These are phyloP conservation scores for Cyclocybe cylindracea DNA, from an alignment of 768 basidiomycete genomes.

Conservation along the genomic window DNA sequence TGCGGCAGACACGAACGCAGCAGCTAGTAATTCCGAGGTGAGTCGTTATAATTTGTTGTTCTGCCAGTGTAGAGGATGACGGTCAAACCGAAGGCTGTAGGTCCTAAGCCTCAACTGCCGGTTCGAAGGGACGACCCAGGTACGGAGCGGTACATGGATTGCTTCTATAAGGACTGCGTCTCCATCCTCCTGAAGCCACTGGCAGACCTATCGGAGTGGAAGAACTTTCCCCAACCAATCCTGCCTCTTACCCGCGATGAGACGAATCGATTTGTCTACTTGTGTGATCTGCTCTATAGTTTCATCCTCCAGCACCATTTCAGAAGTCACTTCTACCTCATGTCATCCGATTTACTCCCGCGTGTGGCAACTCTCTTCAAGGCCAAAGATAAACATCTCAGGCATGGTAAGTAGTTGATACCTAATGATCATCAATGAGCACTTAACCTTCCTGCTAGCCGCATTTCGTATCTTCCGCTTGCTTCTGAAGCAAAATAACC, in stretches of 20 bases:
- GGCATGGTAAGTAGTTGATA: conserved; percentile 66
- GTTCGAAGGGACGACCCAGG: conserved; percentile 80
- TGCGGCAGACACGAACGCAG: conserved; percentile 31
- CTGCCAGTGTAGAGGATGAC: neutral
- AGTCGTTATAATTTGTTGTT: conserved; percentile 3
- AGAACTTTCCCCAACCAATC: conserved; percentile 41
- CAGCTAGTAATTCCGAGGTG: conserved; percentile 35
- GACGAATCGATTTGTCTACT: conserved; percentile 82
- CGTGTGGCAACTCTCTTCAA: conserved; percentile 78
- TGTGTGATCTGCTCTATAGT: conserved; percentile 89
- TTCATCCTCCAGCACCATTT: conserved; percentile 89
- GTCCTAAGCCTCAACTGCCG: conserved; percentile 27
- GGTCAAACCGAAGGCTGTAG: conserved; percentile 38
- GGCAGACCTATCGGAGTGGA: conserved; percentile 68
- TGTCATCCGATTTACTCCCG: conserved; percentile 75
- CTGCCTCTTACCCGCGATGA: conserved; percentile 68
- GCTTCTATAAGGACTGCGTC: conserved; percentile 88
- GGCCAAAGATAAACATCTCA: conserved; percentile 87
- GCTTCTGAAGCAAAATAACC: conserved; percentile 80
- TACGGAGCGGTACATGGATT: conserved; percentile 88
- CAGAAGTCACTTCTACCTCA: conserved; percentile 87
- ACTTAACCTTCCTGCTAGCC: conserved; percentile 45
- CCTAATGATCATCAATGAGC: conserved; percentile 1
- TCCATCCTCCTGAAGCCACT: conserved; percentile 83
- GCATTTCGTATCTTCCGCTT: conserved; percentile 91